Base-by-base conservation (phyloP, 2,329 filamentous ascomycete species). In the Alternaria hordeiaustralica region DNA sequence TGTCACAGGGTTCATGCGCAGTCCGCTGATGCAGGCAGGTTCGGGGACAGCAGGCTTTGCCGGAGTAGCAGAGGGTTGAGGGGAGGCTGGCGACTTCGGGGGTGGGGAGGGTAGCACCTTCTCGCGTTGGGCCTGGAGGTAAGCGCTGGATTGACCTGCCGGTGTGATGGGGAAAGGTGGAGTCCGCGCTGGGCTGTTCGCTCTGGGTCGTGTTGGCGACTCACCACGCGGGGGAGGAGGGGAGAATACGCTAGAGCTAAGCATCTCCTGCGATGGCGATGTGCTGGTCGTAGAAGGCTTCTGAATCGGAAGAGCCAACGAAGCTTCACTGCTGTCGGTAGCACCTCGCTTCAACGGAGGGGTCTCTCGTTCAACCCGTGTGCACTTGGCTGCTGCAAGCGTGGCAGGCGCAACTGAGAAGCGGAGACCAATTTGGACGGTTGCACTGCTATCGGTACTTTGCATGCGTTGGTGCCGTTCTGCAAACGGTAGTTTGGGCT, bases 361-460 rank as follows among this genome's bases (percentile, higher is more conserved):
- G 11, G 67, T 55, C 15, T 63, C 55, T n/a, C 73, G 69, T 46
- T 71, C 75, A 28, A 47, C 20, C 49, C 47, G 58, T 1, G 69
- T 75, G 61, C 61, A 77, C 43, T 76, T 77, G 30, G 69, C 73
- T 55, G 76, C 76, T 53, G 74, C 75, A 59, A 80, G 76, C 18
- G 76, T 76, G 4, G 78, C 78, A 13, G 79, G 79, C 12, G 78
- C 79, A 6, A 81, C 65, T n/a, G 90, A 92, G 59, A 92, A 83
- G 11, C 90, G 86, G 15, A 92, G 82, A 2, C 90, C 90, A 55
- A 92, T 92, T 73, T 92, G 89, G 11, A 92, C 89, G 0, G 89
- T 92, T 23, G 89, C 89, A 10, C 87, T 87, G 47, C 90, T 92
- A 15, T 83, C 84, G 45, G 88, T 82, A 1, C 90, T 92, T 6